Evolutionary conservation across 2,329 filamentous ascomycete genomes (phyloP), one percentile per base, ranked within the genome.

Genomic region (Chrysosporium queenslandicum): DNA sequence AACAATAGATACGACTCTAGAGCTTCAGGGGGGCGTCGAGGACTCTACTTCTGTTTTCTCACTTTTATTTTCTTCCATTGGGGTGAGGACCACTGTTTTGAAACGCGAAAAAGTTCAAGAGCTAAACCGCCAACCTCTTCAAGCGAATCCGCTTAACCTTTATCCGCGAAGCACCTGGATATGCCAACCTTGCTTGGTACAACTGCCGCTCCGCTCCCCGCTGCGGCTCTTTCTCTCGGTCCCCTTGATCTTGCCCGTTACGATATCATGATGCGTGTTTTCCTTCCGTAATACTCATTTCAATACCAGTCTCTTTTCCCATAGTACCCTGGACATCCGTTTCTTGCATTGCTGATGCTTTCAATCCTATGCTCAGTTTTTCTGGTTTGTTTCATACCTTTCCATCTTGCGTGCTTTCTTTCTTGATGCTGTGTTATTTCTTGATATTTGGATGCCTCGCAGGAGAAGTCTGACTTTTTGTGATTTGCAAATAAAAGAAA

Each of bases 211-310:
- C n/a, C n/a, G n/a, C n/a, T n/a, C n/a, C n/a, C n/a, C n/a, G n/a
- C n/a, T n/a, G n/a, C n/a, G n/a, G n/a, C n/a, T n/a, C n/a, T n/a
- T 23, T 2, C 9, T 12, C 14, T 16, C 14, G n/a, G 4, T 40
- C 16, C 14, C 41, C 25, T 41, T 40, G 9, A 20, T 41, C 21
- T 41, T 49, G 23, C 46, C n/a, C 36, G 36, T 50, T 50, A 51
- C 49, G 47, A 50, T 41, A 50, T 50, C 36, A 50, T 34, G 47
- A 50, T 50, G 47, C 47, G 8, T 30, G 14, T 39, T 36, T 42
- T 40, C n/a, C 46, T 40, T 29, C 30, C 20, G 29, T 50, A 40
- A n/a, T 32, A 3, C 27, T 29, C n/a, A 4, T 29, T 50, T 50
- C 29, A 27, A 27, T 48, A 39, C 27, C 14, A 11, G 11, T 16